Conservation (phyloP, 805 yeast species). For the Zygoascus biomembranicola region DNA sequence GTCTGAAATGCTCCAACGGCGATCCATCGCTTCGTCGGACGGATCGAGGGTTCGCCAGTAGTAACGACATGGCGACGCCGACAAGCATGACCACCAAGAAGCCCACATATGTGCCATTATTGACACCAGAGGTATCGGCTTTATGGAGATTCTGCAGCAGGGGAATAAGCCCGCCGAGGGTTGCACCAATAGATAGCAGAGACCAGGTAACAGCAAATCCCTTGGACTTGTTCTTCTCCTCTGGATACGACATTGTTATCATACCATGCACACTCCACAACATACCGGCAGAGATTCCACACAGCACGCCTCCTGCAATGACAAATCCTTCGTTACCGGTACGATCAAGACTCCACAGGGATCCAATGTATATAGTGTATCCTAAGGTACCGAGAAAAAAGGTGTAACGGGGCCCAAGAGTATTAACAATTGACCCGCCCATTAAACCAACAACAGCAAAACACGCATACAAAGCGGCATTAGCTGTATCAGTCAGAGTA, state of each 20-base stretch:
- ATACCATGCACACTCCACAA: conserved; percentile 52
- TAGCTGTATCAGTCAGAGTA: conserved; percentile 22
- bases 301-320: conserved; percentile 44
- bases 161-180: conserved; percentile 46
- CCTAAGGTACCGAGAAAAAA: conserved; percentile 44
- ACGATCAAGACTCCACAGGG: conserved; percentile 39
- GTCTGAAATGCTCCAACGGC: conserved; percentile 28
- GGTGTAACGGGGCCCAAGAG: conserved; percentile 14
- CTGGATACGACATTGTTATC: conserved; percentile 44
- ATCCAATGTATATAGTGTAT: conserved; percentile 41
- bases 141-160: conserved; percentile 39
- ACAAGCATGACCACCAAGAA: conserved; percentile 41
- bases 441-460: conserved; percentile 22
- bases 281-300: conserved; percentile 44
- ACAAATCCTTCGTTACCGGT: conserved; percentile 40
- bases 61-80: conserved; percentile 37
- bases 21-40: conserved; percentile 43
- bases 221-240: conserved; percentile 42
- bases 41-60: conserved; percentile 18
- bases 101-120: conserved; percentile 43
- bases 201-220: conserved; percentile 48
- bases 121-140: conserved; percentile 16
- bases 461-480: conserved; percentile 23
- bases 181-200: conserved; percentile 50
- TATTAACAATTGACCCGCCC: conserved; percentile 24